Percentiles rank a stretch among this genome's conserved stretches.
Conservation (phyloP, 1,284 basidiomycete species). For the Ceratobasidium papillatum region DNA sequence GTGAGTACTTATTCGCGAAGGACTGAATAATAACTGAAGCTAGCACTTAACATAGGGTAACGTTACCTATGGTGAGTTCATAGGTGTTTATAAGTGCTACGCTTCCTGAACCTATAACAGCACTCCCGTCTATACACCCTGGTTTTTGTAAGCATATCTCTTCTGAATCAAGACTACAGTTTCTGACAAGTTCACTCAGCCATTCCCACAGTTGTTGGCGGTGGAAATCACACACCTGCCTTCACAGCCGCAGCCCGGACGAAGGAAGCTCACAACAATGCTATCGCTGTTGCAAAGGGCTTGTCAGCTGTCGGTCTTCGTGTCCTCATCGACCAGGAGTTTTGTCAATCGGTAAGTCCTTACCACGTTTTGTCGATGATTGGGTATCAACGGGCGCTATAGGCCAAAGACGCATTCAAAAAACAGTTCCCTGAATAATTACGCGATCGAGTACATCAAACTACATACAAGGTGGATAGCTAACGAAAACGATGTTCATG, state of each 20-base stretch:
- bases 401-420: slow-evolving; percentile 30
- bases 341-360: slow-evolving; percentile 61
- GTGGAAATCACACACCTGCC: slow-evolving; percentile 72
- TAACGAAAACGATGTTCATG: neutral
- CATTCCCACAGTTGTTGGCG: slow-evolving; percentile 68
- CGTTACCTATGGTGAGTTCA: slow-evolving; percentile 62
- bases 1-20: slow-evolving; percentile 59
- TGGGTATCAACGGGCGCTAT: neutral
- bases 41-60: slow-evolving; percentile 62
- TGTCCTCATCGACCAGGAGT: slow-evolving; percentile 65
- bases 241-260: slow-evolving; percentile 69
- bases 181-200: slow-evolving; percentile 54
- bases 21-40: neutral
- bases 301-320: slow-evolving; percentile 68
- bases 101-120: slow-evolving; percentile 51
- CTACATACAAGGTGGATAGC: neutral
- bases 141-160: slow-evolving; percentile 58
- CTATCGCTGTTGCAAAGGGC: slow-evolving; percentile 65
- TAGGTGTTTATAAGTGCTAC: neutral
- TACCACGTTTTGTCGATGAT: too few relatives aligned
- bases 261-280: slow-evolving; percentile 67
- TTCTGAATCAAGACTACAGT: neutral
- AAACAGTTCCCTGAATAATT: slow-evolving; percentile 3
- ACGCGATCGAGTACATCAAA: too few relatives aligned
- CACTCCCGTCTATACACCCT: slow-evolving; percentile 71